phyloP scores from a whole-genome alignment of 208 protist genomes.

The Leishmania braziliensis region DNA sequence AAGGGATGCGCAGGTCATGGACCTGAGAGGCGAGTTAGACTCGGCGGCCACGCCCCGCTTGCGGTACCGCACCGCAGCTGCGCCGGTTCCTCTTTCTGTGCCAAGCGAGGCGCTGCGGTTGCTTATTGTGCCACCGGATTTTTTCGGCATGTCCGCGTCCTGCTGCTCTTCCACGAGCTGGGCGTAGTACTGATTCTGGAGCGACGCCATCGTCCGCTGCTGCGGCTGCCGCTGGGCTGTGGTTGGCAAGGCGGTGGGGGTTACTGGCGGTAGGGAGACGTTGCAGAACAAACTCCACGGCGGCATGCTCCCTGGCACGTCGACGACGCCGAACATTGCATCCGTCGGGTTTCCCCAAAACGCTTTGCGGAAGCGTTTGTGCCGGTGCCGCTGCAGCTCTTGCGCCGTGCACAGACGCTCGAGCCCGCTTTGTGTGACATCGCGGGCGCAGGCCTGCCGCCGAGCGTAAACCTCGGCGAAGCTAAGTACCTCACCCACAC shows the following conservation, averaged over 20 bases:
- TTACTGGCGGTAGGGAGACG: background rate
- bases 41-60: background rate
- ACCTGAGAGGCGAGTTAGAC: background rate
- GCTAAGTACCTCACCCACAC: conserved; percentile 11
- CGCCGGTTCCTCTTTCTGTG: background rate
- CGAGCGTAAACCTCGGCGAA: conserved; percentile 28
- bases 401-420: background rate
- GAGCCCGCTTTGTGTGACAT: background rate
- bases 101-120: background rate
- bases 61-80: background rate
- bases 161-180: conserved; percentile 18
- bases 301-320: conserved; percentile 40
- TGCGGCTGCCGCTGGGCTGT: background rate
- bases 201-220: conserved; percentile 5
- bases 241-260: background rate
- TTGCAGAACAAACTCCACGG: conserved; percentile 40
- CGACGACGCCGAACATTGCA: conserved; percentile 43
- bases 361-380: background rate
- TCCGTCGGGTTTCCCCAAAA: conserved; percentile 52
- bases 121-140: background rate
- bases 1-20: background rate
- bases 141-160: background rate
- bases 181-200: conserved; percentile 32
- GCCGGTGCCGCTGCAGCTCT: conserved; percentile 11
- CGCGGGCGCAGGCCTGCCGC: conserved; percentile 16